Base-by-base conservation (phyloP, 306 rosid genomes). In the Dalbergia cochinchinensis region DNA sequence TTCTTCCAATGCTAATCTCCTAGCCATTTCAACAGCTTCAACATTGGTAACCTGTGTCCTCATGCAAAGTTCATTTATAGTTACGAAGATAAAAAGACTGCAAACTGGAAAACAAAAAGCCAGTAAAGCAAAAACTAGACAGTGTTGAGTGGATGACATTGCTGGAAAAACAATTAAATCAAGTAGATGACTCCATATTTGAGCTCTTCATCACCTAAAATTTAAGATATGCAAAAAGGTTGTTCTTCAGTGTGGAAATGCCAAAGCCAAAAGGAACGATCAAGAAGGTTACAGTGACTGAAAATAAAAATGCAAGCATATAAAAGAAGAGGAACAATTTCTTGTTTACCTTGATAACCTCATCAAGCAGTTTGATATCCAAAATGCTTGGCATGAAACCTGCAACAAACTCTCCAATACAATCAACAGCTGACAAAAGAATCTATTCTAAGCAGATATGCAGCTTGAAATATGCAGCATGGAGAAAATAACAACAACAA, bases 1-100 rank as follows among this genome's bases (percentile, higher is more conserved):
- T 87, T 94, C 97, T 88, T 94, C 91, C 92, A 94, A 70, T 15
- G 97, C 97, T 78, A 94, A 85, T 83, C 85, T 88, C 90, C 92
- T 88, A 5, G 97, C 97, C 97, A 94, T 90, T 80, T 92, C 89
- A 45, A 94, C 73, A 86, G 98, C 98, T 85, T 94, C 97, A 80
- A 81, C 87, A 71, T 86, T 87, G 72, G 95, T 91, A 77, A 94
- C 87, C 98, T 91, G 85, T 50, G 66, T n/a, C 58, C 81, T 73
- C 68, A 45, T 15, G 58, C 70, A 19, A 66, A 47, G 72, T 64
- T 77, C 45, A 18, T 68, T 78, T 73, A 63, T 47, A 26, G n/a
- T 39, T 65, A 65, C 41, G 50, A 78, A 70, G 34, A 69, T 58
- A 51, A 69, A 60, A 76, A 15, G 20, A 78, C 65, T 58, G 65